Evolutionary conservation across 768 basidiomycete species (phyloP).

Genomic region (Xerocomellus amylosporus): DNA sequence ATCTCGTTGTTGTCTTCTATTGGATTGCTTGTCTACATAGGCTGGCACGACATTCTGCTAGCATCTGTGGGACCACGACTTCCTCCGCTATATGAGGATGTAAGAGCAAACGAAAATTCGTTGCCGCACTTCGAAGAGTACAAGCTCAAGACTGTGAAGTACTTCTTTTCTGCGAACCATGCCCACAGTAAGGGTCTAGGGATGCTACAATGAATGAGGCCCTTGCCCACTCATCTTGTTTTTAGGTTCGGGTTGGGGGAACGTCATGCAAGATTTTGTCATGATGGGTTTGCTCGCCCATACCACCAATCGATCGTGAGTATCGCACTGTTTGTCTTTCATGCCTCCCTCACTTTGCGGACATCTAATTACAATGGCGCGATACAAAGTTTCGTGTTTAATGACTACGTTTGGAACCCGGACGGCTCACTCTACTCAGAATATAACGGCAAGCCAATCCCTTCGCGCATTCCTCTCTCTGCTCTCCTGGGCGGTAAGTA

Average conservation of each 20-base stretch:
- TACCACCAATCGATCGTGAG: slow-evolving; percentile 35
- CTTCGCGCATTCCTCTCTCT: slow-evolving; percentile 42
- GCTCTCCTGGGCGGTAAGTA: slow-evolving; percentile 38
- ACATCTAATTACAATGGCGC: slow-evolving; percentile 1
- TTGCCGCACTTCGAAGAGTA: slow-evolving; percentile 43
- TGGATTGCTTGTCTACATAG: slow-evolving; percentile 14
- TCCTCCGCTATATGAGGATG: slow-evolving; percentile 44
- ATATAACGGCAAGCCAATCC: slow-evolving; percentile 36
- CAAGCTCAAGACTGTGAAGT: slow-evolving; percentile 37
- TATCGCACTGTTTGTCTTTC: not conserved
- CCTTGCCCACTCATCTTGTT: not conserved
- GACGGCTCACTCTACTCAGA: slow-evolving; percentile 36
- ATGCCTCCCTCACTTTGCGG: not conserved
- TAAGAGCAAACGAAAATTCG: slow-evolving; percentile 36
- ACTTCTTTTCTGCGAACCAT: slow-evolving; percentile 49
- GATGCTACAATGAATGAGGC: not conserved
- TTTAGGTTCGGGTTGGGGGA: slow-evolving; percentile 40
- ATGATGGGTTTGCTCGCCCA: slow-evolving; percentile 37
- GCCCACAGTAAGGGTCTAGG: slow-evolving; percentile 31
- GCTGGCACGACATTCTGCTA: slow-evolving; percentile 3
- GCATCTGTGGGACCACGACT: not conserved
- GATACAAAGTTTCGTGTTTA: slow-evolving; percentile 38
- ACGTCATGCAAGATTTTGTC: slow-evolving; percentile 41
- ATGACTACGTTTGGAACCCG: slow-evolving; percentile 42
- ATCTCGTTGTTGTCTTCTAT: slow-evolving; percentile 7